Evolutionary conservation across 202 grass and related monocot species (phyloP).

Genomic region (Zizania palustris): DNA sequence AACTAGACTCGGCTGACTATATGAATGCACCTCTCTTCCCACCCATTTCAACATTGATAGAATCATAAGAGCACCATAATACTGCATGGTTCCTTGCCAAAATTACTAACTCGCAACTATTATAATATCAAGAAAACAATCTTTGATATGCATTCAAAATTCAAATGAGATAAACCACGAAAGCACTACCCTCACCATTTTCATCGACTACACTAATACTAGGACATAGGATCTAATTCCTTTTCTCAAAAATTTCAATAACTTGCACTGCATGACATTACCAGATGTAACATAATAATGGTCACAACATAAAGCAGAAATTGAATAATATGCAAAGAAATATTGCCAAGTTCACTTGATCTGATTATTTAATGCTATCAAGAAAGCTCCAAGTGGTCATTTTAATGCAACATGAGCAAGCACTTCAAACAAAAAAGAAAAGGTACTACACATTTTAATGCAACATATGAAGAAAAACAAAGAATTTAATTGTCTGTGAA

Average conservation of each 20-base stretch:
- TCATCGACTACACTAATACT: background rate
- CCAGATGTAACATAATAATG: background rate
- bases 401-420: background rate
- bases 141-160: conserved; percentile 13
- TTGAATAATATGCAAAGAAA: background rate
- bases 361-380: conserved; percentile 5
- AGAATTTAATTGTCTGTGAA: too few species aligned
- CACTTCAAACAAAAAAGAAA: background rate
- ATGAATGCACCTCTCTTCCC: conserved; percentile 14
- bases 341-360: background rate
- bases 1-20: conserved; percentile 4
- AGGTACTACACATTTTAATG: conserved; percentile 13
- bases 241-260: background rate
- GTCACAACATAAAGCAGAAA: background rate
- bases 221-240: background rate
- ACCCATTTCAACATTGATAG: background rate
- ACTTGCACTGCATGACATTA: background rate
- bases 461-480: background rate
- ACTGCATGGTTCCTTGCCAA: background rate
- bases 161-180: conserved; percentile 10
- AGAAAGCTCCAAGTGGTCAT: conserved; percentile 1
- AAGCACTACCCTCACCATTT: background rate
- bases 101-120: background rate
- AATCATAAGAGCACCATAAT: background rate
- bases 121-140: background rate